Percentiles rank a stretch among this genome's conserved stretches.
Evolutionary conservation across 495 filamentous ascomycete species (phyloP).

Genomic region (Corynascus novoguineensis): DNA sequence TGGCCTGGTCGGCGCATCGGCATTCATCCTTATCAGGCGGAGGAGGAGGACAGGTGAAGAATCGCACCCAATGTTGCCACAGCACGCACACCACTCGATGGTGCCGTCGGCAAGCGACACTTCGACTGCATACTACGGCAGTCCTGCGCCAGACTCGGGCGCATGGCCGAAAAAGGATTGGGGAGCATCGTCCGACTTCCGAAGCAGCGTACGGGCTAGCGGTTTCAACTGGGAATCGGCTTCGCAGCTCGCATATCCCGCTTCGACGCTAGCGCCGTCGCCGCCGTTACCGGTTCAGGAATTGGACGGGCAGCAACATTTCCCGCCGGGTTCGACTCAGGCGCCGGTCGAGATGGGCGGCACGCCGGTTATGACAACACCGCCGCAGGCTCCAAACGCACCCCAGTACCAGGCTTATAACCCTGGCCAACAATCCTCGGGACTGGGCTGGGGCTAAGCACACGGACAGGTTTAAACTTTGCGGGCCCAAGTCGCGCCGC

Average conservation of each 20-base stretch:
- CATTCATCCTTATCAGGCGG: conserved; percentile 24
- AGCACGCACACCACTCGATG: conserved; percentile 15
- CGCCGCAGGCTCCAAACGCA: neutral
- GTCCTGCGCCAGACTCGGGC: conserved; percentile 11
- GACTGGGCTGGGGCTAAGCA: neutral
- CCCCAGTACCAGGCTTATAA: neutral
- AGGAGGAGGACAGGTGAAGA: conserved; percentile 25
- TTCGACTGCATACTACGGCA: conserved; percentile 1
- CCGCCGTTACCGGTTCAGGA: conserved; percentile 3
- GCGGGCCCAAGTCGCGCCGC: neutral
- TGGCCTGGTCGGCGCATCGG: conserved; percentile 17
- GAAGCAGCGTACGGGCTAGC: conserved; percentile 19
- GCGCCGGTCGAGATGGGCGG: conserved; percentile 14
- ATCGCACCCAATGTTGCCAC: conserved; percentile 32
- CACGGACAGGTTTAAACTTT: neutral
- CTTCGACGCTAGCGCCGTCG: neutral
- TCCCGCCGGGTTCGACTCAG: neutral
- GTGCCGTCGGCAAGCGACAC: conserved; percentile 8
- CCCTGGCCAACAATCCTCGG: neutral
- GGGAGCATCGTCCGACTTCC: conserved; percentile 13
- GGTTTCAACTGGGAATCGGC: conserved; percentile 33
- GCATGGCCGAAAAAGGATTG: conserved; percentile 18
- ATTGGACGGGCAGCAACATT: neutral
- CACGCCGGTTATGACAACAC: neutral
- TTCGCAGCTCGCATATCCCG: conserved; percentile 18